Evolutionary conservation across 768 basidiomycete genomes (phyloP).

Genomic region (Lactarius sanguifluus): DNA sequence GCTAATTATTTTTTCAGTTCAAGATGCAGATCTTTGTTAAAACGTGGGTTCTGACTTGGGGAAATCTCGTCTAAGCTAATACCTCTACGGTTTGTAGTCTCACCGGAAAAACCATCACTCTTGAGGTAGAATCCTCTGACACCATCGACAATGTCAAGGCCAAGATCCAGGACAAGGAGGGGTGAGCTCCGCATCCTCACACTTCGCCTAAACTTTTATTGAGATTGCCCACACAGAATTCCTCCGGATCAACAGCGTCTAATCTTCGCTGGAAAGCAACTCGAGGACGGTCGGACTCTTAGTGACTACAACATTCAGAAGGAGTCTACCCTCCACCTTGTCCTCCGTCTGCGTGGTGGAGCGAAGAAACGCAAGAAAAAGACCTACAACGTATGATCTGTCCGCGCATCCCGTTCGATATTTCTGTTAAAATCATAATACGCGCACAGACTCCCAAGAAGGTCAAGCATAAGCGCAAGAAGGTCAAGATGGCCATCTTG

Average conservation of each 20-base stretch:
- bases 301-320: slow-evolving; percentile 99
- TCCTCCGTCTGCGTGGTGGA: slow-evolving; percentile 98
- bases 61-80: slow-evolving; percentile 7
- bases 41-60: slow-evolving; percentile 61
- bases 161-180: slow-evolving; percentile 97
- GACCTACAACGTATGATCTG: slow-evolving; percentile 85
- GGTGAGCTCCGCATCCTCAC: slow-evolving; percentile 49
- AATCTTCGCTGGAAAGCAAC: slow-evolving; percentile 99
- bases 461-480: slow-evolving; percentile 46
- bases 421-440: neutral
- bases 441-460: slow-evolving; percentile 26
- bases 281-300: slow-evolving; percentile 97
- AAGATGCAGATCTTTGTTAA: slow-evolving; percentile 99
- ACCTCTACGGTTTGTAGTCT: slow-evolving; percentile 53
- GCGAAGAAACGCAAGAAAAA: slow-evolving; percentile 99
- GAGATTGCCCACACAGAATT: slow-evolving; percentile 49
- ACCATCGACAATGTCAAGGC: slow-evolving; percentile 98
- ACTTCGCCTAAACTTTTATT: slow-evolving; percentile 16
- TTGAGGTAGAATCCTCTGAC: slow-evolving; percentile 96
- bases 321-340: slow-evolving; percentile 97
- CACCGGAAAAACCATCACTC: slow-evolving; percentile 98
- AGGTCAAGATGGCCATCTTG: slow-evolving; percentile 99
- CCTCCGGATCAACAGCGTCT: slow-evolving; percentile 95
- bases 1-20: slow-evolving; percentile 19
- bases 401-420: neutral